Evolutionary conservation across 2,329 filamentous ascomycete genomes (phyloP).

Genomic region (Metarhizium anisopliae): DNA sequence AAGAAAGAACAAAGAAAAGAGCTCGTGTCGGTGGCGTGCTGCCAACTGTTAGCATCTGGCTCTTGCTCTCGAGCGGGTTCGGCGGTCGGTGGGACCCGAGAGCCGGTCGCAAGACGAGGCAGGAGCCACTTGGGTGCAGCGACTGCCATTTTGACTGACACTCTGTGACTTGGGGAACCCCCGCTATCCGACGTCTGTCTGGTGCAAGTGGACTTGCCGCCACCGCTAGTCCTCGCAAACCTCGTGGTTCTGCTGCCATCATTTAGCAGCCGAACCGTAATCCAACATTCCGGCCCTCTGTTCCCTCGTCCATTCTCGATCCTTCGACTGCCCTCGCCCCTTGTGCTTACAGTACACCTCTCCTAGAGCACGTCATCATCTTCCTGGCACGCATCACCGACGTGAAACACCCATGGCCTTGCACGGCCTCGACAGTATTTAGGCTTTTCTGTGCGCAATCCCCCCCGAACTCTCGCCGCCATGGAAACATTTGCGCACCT

Average conservation of each 20-base stretch:
- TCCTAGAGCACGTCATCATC: conserved; percentile 5
- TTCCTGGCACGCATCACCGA: background rate
- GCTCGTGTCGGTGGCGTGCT: no score
- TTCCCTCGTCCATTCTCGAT: background rate
- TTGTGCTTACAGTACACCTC: background rate
- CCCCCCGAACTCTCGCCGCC: background rate
- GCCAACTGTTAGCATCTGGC: no score
- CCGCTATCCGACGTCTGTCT: background rate
- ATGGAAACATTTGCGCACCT: conserved; percentile 4
- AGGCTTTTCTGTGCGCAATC: background rate
- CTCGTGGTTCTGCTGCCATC: background rate
- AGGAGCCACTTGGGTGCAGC: background rate
- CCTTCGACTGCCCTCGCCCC: background rate
- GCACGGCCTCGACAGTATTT: background rate
- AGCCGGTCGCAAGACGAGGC: background rate
- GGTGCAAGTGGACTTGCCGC: background rate
- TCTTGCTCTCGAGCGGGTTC: background rate
- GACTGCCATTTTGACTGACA: background rate
- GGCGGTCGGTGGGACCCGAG: background rate
- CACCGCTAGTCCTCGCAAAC: background rate
- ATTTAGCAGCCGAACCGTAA: background rate
- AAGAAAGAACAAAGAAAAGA: no score
- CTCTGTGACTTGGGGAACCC: background rate
- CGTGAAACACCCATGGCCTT: conserved; percentile 1
- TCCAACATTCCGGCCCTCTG: background rate